Base-by-base conservation (phyloP, 192 early-diverging fungal genomes). In the Backusella mclennaniae region DNA sequence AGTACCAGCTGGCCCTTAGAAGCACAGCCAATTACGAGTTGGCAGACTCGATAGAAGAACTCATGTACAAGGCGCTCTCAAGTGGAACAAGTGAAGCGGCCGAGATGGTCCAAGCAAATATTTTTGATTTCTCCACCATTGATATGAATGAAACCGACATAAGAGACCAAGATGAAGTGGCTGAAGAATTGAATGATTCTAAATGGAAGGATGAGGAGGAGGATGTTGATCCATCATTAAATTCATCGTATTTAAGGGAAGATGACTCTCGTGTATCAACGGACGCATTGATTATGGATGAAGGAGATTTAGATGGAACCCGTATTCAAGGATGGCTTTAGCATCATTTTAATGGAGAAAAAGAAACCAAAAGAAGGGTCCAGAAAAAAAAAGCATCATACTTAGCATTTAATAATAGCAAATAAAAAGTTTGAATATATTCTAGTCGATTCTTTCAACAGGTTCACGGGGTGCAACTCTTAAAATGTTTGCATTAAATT, bases 1-100 rank as follows among this genome's bases (percentile, higher is more conserved):
- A 82, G 15, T 93, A 91, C 79, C 90, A 92, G 52, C 35, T 84
- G 69, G 89, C 77, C 11, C 36, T 73, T 6, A 71, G 49, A 35
- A 73, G 69, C 49, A 78, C 56, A 1, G 56, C 21, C 4, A 39
- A 23, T 6, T 12, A 21, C 6, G 35, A 63, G 17, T 29, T 74
- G 21, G 21, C 68, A 41, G 39, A 69, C 35, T 69, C 23, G n/a
- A 21, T 69, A 21, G 23, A 69, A 21, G 68, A 69, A 7, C 23
- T 69, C 2, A 23, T 69, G 68, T 39, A 41, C 14, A 69, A 69
- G 8, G 68, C 68, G 7, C 8, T 69, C 3, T 35, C 68, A 26
- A 59, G 56, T 12, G 56, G 56, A 59, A 12, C 56, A 59, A 59
- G 21, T 12, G 23, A 23, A 59, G 9, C 23, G 19, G 56, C 9